Conservation (phyloP, 78 protist genomes). For the Mastigamoeba balamuthi region DNA sequence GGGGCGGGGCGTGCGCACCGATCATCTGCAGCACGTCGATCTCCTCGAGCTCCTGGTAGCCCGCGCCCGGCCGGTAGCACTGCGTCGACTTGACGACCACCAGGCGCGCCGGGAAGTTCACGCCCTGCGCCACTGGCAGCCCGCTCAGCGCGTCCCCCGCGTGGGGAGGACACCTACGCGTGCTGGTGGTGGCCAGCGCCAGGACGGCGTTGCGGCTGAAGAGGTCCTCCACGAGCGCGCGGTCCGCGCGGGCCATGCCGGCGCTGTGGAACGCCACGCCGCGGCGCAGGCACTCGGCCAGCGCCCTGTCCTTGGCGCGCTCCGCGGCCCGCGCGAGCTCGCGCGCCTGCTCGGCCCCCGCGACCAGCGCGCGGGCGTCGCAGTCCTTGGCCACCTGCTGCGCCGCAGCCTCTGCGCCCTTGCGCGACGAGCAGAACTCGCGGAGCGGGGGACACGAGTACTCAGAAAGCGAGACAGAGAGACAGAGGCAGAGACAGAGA, state of each 20-base stretch:
- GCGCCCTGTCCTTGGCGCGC: too few species aligned
- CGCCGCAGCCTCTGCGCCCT: not conserved
- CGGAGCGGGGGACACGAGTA: too few species aligned
- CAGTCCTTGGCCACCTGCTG: not conserved
- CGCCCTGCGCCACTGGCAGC: conserved; percentile 33
- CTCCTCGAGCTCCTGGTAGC: not conserved
- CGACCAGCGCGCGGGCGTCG: too few species aligned
- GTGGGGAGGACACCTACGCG: not conserved
- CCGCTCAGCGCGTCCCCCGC: not conserved
- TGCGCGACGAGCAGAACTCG: not conserved
- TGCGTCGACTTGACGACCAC: conserved; percentile 24
- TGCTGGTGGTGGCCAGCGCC: not conserved
- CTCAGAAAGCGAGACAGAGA: too few species aligned
- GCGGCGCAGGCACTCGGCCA: too few species aligned
- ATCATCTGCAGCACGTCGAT: conserved; percentile 7
- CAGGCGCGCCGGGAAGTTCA: conserved; percentile 55
- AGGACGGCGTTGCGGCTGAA: not conserved
- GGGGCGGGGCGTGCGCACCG: conserved; percentile 23
- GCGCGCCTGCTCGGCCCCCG: too few species aligned
- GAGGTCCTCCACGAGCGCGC: not conserved
- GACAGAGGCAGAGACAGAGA: too few species aligned
- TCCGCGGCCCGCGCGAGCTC: too few species aligned
- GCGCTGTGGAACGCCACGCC: not conserved
- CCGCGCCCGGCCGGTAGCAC: conserved; percentile 4
- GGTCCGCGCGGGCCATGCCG: not conserved